Evolutionary conservation across 345 rosid species (phyloP).

Genomic region (Bruguiera parviflora): DNA sequence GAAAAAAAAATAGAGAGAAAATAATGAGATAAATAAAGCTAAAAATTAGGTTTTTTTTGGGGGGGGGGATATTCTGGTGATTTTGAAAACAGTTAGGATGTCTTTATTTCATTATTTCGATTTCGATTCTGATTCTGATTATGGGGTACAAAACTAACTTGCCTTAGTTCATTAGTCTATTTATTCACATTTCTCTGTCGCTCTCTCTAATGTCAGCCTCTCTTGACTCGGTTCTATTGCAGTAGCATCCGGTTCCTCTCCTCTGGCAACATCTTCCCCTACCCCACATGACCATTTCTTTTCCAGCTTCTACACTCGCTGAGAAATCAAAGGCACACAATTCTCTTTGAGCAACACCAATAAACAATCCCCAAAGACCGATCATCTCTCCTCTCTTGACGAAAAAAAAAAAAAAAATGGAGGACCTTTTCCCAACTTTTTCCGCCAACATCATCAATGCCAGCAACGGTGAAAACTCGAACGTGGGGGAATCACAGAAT

Average conservation of each 20-base stretch:
- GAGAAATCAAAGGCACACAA: not conserved
- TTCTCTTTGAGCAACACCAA: not conserved
- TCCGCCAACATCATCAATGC: not conserved
- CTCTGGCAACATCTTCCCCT: conserved; percentile 24
- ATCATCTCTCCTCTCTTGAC: not conserved
- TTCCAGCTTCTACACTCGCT: conserved; percentile 14
- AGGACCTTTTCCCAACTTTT: conserved; percentile 14
- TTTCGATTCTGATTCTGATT: no score
- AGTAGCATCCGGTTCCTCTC: conserved; percentile 30
- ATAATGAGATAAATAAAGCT: no score
- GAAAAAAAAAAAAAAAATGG: conserved; percentile 14
- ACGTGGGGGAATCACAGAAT: conserved; percentile 12
- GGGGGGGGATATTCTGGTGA: no score
- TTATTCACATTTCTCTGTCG: not conserved
- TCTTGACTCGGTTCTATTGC: conserved; percentile 34
- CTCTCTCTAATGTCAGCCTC: conserved; percentile 10
- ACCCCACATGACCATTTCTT: conserved; percentile 16
- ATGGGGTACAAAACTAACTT: no score
- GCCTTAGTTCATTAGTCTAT: no score
- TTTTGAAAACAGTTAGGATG: no score
- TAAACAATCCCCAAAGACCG: not conserved
- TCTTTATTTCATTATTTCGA: no score
- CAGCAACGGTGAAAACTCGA: conserved; percentile 2
- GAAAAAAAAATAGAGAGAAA: no score
- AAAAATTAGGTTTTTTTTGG: no score